Evolutionary conservation across 2,329 filamentous ascomycete genomes (phyloP).

Genomic region (Arthrobotrys pseudoclavata): DNA sequence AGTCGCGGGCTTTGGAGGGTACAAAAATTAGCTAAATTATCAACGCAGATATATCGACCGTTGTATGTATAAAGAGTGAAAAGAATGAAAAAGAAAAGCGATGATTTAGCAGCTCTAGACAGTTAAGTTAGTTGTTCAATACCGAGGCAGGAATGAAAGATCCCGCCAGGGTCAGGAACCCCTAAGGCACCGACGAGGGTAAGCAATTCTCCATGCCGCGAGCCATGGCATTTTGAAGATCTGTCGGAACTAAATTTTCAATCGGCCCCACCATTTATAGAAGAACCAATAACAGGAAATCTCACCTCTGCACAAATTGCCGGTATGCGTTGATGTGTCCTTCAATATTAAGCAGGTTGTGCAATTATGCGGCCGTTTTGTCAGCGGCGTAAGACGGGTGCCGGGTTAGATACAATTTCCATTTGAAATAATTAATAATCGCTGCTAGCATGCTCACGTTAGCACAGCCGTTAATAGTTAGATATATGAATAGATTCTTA

Average conservation of each 20-base stretch:
- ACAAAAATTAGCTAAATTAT: too few relatives aligned
- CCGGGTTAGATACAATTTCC: too few relatives aligned
- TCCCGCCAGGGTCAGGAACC: neutral
- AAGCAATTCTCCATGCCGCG: neutral
- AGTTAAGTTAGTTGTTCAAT: too few relatives aligned
- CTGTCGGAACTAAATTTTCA: slow-evolving; percentile 7
- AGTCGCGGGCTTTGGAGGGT: too few relatives aligned
- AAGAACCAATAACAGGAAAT: neutral
- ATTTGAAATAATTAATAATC: too few relatives aligned
- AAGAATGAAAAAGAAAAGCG: too few relatives aligned
- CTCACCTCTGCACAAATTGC: neutral
- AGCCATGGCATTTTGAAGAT: slow-evolving; percentile 7
- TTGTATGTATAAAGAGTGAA: neutral
- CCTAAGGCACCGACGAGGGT: slow-evolving; percentile 3
- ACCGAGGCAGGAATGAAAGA: neutral
- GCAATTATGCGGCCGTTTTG: neutral
- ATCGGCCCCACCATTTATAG: neutral
- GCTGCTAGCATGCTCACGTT: too few relatives aligned
- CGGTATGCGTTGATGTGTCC: neutral
- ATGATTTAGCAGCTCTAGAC: too few relatives aligned
- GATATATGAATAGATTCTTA: too few relatives aligned
- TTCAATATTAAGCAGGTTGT: neutral
- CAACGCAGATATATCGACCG: neutral
- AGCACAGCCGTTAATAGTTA: too few relatives aligned
- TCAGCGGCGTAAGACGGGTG: neutral